A percentile compares a stretch with the other conserved stretches of the same genome.
phyloP scores from a whole-genome alignment of 176 grass and related monocot genomes.

The Alopecurus myosuroides region DNA sequence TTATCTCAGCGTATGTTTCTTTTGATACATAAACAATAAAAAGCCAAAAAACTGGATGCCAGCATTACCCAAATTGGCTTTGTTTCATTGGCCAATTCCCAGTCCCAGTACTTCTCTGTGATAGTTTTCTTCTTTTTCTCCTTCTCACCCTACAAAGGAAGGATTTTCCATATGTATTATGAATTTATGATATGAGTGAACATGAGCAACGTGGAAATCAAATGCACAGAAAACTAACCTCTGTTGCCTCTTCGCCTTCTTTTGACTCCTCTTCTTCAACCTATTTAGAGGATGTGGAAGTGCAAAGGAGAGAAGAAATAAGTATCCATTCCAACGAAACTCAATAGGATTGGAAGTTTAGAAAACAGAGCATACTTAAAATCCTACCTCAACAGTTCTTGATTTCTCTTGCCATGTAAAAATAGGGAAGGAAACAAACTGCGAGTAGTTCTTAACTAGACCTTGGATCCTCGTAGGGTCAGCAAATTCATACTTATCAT shows the following conservation, averaged over 20 bases:
- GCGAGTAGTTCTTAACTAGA: constrained; percentile 91
- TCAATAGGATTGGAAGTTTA: not conserved
- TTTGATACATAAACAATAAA: not conserved
- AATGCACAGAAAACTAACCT: constrained; percentile 35
- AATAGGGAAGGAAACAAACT: constrained; percentile 97
- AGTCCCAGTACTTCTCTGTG: constrained; percentile 95
- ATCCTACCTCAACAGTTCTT: constrained; percentile 70
- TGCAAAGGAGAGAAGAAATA: not conserved
- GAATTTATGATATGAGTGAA: not conserved
- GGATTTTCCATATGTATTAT: not conserved
- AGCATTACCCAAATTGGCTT: constrained; percentile 90
- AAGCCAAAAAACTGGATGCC: not conserved
- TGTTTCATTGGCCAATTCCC: constrained; percentile 86
- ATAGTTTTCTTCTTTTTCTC: constrained; percentile 84
- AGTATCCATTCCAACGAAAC: not conserved
- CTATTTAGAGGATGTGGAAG: constrained; percentile 28
- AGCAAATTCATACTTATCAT: constrained; percentile 89
- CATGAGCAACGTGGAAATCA: not conserved
- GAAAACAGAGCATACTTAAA: not conserved
- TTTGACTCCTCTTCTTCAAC: constrained; percentile 79
- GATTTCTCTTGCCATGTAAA: constrained; percentile 94
- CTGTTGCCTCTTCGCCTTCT: constrained; percentile 64
- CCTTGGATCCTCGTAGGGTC: constrained; percentile 67
- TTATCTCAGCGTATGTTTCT: not conserved
- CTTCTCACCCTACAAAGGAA: constrained; percentile 59